Evolutionary conservation across 257 asterid genomes (phyloP).

Genomic region (Solanum pinnatisectum): DNA sequence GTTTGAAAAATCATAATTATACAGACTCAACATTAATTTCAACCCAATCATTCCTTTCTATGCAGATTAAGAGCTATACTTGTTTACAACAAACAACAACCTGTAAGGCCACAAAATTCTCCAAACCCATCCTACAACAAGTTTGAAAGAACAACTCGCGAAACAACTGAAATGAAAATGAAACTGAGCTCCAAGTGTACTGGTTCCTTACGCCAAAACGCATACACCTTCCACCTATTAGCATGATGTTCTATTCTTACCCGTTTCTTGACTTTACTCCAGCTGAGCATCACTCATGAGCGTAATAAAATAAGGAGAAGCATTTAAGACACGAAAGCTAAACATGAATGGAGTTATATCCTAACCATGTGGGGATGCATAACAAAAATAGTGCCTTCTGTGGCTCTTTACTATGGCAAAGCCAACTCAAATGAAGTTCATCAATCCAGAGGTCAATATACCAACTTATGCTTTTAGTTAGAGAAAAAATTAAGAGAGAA

Average conservation of each 20-base stretch:
- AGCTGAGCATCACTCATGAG: background rate
- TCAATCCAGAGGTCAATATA: background rate
- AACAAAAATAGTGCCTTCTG: background rate
- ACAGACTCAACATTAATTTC: background rate
- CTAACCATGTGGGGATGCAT: background rate
- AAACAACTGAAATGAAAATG: background rate
- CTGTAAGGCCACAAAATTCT: background rate
- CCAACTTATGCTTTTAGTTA: background rate
- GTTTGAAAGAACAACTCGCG: background rate
- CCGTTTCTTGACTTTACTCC: background rate
- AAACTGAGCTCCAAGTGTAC: background rate
- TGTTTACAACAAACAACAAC: background rate
- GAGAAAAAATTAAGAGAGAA: background rate
- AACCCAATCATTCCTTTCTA: background rate
- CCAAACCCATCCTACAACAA: background rate
- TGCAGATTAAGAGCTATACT: background rate
- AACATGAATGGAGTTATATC: background rate
- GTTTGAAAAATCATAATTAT: background rate
- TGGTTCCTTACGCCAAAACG: background rate
- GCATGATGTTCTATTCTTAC: background rate
- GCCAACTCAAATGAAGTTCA: background rate
- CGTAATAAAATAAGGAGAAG: background rate
- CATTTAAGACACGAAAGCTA: background rate
- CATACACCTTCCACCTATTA: background rate
- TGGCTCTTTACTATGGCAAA: background rate